Base-by-base conservation (phyloP, 129 eudicot genomes). In the Ambrosia artemisiifolia region DNA sequence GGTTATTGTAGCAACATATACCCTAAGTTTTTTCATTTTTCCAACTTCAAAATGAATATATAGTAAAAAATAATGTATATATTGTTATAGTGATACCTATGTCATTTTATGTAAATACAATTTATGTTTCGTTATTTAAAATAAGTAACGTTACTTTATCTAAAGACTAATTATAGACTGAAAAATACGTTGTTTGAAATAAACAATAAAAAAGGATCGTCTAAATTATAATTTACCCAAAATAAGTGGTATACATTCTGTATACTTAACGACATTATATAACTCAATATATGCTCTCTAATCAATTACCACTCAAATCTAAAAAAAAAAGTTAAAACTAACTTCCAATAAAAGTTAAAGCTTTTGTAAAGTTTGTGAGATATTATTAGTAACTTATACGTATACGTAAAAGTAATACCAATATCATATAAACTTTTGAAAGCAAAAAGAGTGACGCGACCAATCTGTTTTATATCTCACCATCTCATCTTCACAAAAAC, bases 401-500 rank as follows among this genome's bases (percentile, higher is more conserved):
- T 68, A 76, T 68, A 76, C 43, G 34, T 67, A 76, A 76, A 67
- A 69, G 49, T 67, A 46, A 67, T 36, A 34, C 32, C 28, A 46
- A 67, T 36, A 34, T 60, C 38, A 2, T 35, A 74, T 34, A 38
- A 50, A 24, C 64, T 74, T 63, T 71, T 54, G 57, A 56, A 56
- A 44, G 40, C 60, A 67, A 68, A 68, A 75, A 76, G 59, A 59
- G 62, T 55, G 75, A 59, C 61, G 61, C 36, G 74, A 57, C 80
- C 56, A 65, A 42, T 75, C 69, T 20, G 59, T 55, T 24, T 56
- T 56, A 24, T 9, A 56, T 60, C 65, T 12, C 65, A 11, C 32
- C 30, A 66, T 46, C 59, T 67, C 75, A 57, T 44, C 47, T 56
- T 8, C 32, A 55, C 73, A 60, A 68, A 64, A 68, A 17, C 54